Evolutionary conservation across 768 basidiomycete species (phyloP), one percentile per base, ranked within the genome.

Genomic region (Mycena kentingensis): DNA sequence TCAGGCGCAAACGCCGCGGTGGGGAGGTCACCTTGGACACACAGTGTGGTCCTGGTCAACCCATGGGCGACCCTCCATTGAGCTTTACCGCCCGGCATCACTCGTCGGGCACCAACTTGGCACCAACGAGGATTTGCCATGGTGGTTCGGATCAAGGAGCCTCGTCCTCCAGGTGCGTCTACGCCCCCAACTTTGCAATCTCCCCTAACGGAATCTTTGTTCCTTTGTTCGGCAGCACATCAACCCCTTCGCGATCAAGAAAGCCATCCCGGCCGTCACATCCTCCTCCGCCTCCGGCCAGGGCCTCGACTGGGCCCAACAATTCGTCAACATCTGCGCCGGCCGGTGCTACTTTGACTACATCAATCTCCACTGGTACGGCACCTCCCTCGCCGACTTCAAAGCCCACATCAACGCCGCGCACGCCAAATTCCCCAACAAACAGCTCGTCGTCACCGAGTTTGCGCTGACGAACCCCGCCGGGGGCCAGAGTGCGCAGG

Each of bases 171-270:
- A n/a, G n/a, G n/a, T n/a, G n/a, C n/a, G n/a, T n/a, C n/a, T n/a
- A n/a, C n/a, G n/a, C n/a, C n/a, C n/a, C n/a, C n/a, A n/a, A n/a
- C n/a, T n/a, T n/a, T n/a, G n/a, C n/a, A n/a, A n/a, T n/a, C n/a
- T n/a, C n/a, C n/a, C n/a, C n/a, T n/a, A n/a, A n/a, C n/a, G n/a
- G n/a, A n/a, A n/a, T n/a, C n/a, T n/a, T n/a, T n/a, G n/a, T n/a
- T n/a, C n/a, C n/a, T n/a, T n/a, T n/a, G n/a, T n/a, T n/a, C 70
- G 62, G 25, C 2, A 66, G 28, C 48, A 70, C 39, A 62, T 72
- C 32, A 73, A 72, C 41, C 71, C 71, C 4, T 34, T 72, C 55
- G 70, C 70, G 60, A 68, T 73, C 37, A 67, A 69, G 62, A 73
- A 70, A 45, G 69, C 71, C 1, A 67, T 73, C 26, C 71, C 71